Conservation (phyloP, 805 yeast species). For the Yarrowia hollandica region DNA sequence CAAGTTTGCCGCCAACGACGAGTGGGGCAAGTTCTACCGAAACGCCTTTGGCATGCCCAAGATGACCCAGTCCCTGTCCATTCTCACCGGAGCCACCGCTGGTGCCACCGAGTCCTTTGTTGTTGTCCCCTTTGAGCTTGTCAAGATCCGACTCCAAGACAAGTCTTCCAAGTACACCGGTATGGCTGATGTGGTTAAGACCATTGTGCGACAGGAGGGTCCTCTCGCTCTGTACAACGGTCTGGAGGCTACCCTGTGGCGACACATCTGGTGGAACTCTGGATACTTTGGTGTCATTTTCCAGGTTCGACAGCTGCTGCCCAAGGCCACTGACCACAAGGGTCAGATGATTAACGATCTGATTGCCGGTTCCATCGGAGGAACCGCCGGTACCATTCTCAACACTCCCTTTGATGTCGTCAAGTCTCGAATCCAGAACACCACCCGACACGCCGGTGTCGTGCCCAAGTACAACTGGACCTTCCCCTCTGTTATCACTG, state of each 20-base stretch:
- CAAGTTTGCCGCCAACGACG: conserved; percentile 97
- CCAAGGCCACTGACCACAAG: conserved; percentile 66
- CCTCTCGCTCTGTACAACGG: conserved; percentile 86
- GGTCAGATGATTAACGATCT: conserved; percentile 84
- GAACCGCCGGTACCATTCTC: conserved; percentile 90
- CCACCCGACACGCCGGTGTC: conserved; percentile 65
- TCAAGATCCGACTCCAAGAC: conserved; percentile 94
- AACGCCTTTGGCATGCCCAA: conserved; percentile 63
- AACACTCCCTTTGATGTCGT: conserved; percentile 97
- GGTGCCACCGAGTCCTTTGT: conserved; percentile 97
- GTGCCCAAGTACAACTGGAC: conserved; percentile 92
- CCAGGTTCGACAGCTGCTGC: conserved; percentile 78
- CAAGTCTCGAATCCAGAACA: conserved; percentile 89
- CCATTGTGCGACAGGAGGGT: conserved; percentile 76
- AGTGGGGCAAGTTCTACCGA: conserved; percentile 85
- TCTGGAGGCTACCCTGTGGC: conserved; percentile 94
- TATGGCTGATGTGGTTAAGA: conserved; percentile 75
- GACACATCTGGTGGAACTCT: conserved; percentile 96
- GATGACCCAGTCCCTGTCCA: conserved; percentile 79
- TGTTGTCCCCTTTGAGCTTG: conserved; percentile 95
- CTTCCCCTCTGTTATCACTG: conserved; percentile 68
- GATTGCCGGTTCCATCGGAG: conserved; percentile 93
- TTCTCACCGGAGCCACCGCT: conserved; percentile 95
- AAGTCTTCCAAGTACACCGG: conserved; percentile 77
- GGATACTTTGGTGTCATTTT: conserved; percentile 95